phyloP scores from a whole-genome alignment of 495 filamentous ascomycete species.

The Talaromyces adpressus region DNA sequence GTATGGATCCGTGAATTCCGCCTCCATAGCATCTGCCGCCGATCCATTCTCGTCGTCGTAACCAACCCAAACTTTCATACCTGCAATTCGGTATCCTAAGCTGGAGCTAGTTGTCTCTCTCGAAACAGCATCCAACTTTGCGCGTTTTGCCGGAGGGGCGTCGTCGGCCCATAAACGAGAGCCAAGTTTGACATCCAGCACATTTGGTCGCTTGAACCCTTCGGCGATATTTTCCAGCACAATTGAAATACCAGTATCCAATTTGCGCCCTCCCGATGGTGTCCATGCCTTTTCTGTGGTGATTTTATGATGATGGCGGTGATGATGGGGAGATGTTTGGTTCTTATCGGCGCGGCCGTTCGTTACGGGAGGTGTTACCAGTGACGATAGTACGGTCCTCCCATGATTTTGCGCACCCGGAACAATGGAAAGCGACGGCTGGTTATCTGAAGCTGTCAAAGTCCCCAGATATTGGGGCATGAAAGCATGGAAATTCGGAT shows the following conservation, averaged over 20 bases:
- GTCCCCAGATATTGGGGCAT: conserved; percentile 85
- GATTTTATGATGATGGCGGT: background rate
- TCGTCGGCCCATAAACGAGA: conserved; percentile 79
- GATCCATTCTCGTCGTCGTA: conserved; percentile 35
- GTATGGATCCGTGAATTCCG: conserved; percentile 32
- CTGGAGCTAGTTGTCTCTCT: conserved; percentile 72
- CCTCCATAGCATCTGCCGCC: conserved; percentile 14
- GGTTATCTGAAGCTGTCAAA: conserved; percentile 47
- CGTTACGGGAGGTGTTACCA: conserved; percentile 21
- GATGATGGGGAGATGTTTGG: background rate
- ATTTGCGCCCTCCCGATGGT: conserved; percentile 47
- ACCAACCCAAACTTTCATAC: conserved; percentile 88
- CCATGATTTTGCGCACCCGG: conserved; percentile 33
- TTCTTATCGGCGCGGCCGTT: conserved; percentile 10
- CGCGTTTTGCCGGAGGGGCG: conserved; percentile 68
- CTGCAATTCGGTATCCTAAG: conserved; percentile 82
- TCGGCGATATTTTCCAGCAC: conserved; percentile 81
- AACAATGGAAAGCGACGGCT: conserved; percentile 36
- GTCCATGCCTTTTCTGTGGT: conserved; percentile 31
- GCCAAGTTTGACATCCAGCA: conserved; percentile 92
- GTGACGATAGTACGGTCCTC: conserved; percentile 32
- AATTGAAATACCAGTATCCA: conserved; percentile 69
- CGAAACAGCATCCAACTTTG: conserved; percentile 70
- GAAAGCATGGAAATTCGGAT: conserved; percentile 64
- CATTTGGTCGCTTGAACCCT: conserved; percentile 79